Evolutionary conservation across 2,329 filamentous ascomycete genomes (phyloP).

Genomic region (Ophiostoma himal-ulmi): DNA sequence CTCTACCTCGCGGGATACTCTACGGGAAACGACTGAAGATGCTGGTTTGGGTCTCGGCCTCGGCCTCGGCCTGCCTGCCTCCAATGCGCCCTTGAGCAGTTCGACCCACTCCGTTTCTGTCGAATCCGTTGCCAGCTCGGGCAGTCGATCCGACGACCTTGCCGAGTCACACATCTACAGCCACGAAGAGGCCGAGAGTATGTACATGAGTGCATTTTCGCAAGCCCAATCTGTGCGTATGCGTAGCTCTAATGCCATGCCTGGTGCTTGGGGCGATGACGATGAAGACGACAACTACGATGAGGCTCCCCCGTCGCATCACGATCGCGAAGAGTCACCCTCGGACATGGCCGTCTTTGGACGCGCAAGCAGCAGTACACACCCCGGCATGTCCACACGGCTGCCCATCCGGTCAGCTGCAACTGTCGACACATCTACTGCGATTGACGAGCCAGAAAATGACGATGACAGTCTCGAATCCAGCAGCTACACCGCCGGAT

Average conservation of each 20-base stretch:
- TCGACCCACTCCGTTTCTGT: constrained; percentile 28
- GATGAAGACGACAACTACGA: constrained; percentile 12
- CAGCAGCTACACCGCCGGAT: constrained; percentile 8
- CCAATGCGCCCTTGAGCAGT: constrained; percentile 10
- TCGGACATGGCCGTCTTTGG: constrained; percentile 10
- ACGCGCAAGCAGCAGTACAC: background rate
- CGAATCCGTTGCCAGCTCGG: constrained; percentile 26
- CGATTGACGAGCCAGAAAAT: background rate
- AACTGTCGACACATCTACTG: too few relatives aligned
- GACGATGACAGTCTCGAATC: background rate
- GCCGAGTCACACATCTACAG: constrained; percentile 64
- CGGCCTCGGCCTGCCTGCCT: background rate
- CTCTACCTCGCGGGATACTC: background rate
- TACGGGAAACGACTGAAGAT: background rate
- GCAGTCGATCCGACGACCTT: constrained; percentile 44
- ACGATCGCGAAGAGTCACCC: background rate
- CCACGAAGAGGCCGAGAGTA: constrained; percentile 75
- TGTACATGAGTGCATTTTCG: constrained; percentile 75
- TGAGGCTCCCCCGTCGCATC: background rate
- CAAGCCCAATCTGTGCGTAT: constrained; percentile 36
- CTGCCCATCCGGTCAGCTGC: background rate
- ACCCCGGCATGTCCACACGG: background rate
- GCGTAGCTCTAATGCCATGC: constrained; percentile 37
- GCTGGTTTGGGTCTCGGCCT: constrained; percentile 5
- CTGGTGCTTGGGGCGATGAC: constrained; percentile 46